phyloP scores from a whole-genome alignment of 2,329 filamentous ascomycete genomes.

The Knufia fluminis region DNA sequence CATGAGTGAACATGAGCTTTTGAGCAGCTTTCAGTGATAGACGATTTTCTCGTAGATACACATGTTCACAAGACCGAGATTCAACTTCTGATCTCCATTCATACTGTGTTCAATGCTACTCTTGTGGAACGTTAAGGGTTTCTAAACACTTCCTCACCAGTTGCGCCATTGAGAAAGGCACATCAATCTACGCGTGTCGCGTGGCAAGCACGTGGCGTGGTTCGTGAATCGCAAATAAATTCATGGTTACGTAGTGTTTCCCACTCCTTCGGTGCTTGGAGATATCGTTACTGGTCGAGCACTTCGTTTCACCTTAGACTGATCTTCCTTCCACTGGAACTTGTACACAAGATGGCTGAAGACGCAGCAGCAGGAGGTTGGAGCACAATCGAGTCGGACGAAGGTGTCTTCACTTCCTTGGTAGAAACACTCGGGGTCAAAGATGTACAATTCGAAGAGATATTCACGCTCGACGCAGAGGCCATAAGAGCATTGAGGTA shows the following conservation, averaged over 20 bases:
- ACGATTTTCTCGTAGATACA: neutral
- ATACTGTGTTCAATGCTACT: neutral
- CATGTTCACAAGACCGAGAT: neutral
- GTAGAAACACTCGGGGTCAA: constrained; percentile 87
- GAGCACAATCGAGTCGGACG: constrained; percentile 97
- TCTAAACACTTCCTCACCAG: neutral
- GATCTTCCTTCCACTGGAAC: too few relatives aligned
- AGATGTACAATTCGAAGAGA: constrained; percentile 92
- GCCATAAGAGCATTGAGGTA: constrained; percentile 37
- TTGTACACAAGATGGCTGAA: constrained; percentile 50
- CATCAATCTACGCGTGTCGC: neutral
- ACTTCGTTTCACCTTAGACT: neutral
- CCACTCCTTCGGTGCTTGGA: neutral
- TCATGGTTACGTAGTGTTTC: neutral
- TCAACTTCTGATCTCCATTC: too few relatives aligned
- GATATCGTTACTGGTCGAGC: too few relatives aligned
- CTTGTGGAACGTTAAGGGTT: neutral
- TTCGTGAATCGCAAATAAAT: neutral
- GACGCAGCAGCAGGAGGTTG: constrained; percentile 52
- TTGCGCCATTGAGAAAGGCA: neutral
- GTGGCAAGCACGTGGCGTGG: neutral
- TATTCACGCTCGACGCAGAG: constrained; percentile 76
- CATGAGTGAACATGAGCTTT: neutral
- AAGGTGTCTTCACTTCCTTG: constrained; percentile 96
- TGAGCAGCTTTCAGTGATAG: neutral